Evolutionary conservation across 2,329 filamentous ascomycete genomes (phyloP), one percentile per base, ranked within the genome.

Genomic region (Elsinoe perseae): DNA sequence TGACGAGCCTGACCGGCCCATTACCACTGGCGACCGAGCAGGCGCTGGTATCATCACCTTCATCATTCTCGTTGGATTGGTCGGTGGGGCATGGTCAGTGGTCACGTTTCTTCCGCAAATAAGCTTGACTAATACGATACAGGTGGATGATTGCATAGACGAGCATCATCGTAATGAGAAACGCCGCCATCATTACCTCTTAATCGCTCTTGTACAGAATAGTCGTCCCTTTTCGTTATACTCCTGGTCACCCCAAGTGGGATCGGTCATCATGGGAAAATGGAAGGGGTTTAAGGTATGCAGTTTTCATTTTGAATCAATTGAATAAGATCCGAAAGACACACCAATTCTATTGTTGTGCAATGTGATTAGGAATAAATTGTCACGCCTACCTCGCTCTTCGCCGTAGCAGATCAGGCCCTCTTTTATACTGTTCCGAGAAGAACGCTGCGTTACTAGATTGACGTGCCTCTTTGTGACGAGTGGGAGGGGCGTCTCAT

Each of bases 1-100:
- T 32, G 63, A 58, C 14, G 64, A 58, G 3, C 65, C 69, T 6
- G 66, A 65, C 57, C 60, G 67, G 28, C 59, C 70, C 1, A 76
- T 84, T 30, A 81, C 80, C 2, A 75, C 75, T 1, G 82, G 77
- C 6, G 87, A 91, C 64, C 80, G 75, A 60, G 85, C 80, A 5
- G 88, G 86, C 9, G 87, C 86, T 38, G 80, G 80, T n/a, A 78
- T 89, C 59, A 61, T 81, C 48, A 90, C 86, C 1, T 67, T 80
- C 2, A 50, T 83, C 4, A 69, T 84, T 3, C 66, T 87, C 1
- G 65, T 76, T 4, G 70, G 74, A 5, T 71, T 87, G 34, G 59
- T 84, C 21, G 75, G 75, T 1, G 81, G 80, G n/a, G 74, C 62
- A 50, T 64, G 64, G 60, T 61, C 43, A 43, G 59, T 59, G 48